These are phyloP conservation scores for Candida coquimbonensis DNA, from an alignment of 805 yeast species.

Conservation along the genomic window DNA sequence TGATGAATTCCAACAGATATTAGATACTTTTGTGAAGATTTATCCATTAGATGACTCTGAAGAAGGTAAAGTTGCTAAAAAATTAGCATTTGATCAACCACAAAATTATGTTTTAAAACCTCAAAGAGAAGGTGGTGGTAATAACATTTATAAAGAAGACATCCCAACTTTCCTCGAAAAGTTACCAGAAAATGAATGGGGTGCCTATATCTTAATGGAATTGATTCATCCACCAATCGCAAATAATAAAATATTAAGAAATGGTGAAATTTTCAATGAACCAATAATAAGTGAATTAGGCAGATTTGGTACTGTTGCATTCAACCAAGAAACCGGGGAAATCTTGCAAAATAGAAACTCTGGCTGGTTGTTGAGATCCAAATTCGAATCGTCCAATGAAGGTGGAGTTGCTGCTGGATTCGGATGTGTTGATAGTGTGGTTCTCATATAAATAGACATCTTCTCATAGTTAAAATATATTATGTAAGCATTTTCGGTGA, in stretches of 20 bases:
- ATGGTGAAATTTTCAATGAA: conserved; percentile 55
- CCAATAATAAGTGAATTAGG: conserved; percentile 88
- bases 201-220: conserved; percentile 90
- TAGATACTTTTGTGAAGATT: conserved; percentile 72
- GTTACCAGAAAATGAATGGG: conserved; percentile 70
- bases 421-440: conserved; percentile 89
- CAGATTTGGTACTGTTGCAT: conserved; percentile 74
- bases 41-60: conserved; percentile 75
- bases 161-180: conserved; percentile 66
- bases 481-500: background rate
- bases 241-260: conserved; percentile 64
- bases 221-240: conserved; percentile 71
- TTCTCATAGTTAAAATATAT: background rate
- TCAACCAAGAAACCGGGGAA: conserved; percentile 56
- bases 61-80: conserved; percentile 55
- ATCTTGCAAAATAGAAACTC: conserved; percentile 58
- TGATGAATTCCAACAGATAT: conserved; percentile 26
- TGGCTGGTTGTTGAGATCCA: conserved; percentile 86
- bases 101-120: conserved; percentile 84
- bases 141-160: conserved; percentile 81
- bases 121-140: conserved; percentile 99
- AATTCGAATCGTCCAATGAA: conserved; percentile 81
- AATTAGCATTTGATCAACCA: conserved; percentile 61
- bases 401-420: conserved; percentile 99
- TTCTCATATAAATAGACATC: conserved; percentile 28